Percentiles rank a stretch among this genome's conserved stretches.
These are phyloP conservation scores for Pythium phragmiticola DNA, from an alignment of 352 stramenopile genomes.

Conservation along the genomic window DNA sequence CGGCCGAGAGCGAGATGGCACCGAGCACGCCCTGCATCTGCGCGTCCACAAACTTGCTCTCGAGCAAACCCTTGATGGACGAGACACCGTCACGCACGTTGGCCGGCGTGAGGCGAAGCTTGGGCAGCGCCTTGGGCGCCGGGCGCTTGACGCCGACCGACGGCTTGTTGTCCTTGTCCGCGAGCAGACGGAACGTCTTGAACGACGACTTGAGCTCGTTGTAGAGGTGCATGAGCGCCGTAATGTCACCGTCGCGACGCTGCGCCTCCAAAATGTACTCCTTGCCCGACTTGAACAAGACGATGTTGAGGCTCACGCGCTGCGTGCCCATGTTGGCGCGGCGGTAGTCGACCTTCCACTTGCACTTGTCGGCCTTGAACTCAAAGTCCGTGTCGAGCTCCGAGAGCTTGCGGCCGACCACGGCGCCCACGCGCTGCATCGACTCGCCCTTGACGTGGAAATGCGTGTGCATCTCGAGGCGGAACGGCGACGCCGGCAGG, in stretches of 20 bases:
- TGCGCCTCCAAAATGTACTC: constrained; percentile 78
- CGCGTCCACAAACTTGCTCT: constrained; percentile 73
- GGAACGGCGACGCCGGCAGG: constrained; percentile 75
- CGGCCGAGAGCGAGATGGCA: constrained; percentile 73
- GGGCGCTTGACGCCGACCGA: constrained; percentile 61
- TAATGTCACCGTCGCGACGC: constrained; percentile 78
- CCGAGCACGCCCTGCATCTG: constrained; percentile 84
- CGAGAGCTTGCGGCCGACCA: constrained; percentile 79
- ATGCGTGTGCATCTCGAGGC: constrained; percentile 84
- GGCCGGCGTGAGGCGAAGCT: constrained; percentile 38
- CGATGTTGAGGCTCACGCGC: constrained; percentile 75
- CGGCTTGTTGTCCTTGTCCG: constrained; percentile 46
- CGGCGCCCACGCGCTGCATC: constrained; percentile 70
- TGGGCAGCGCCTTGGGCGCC: constrained; percentile 60
- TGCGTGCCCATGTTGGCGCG: constrained; percentile 41
- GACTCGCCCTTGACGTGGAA: constrained; percentile 83
- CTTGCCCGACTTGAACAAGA: constrained; percentile 73
- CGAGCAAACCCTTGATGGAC: constrained; percentile 65
- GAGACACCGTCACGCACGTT: constrained; percentile 58
- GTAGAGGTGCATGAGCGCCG: constrained; percentile 77
- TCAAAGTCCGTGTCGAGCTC: constrained; percentile 84
- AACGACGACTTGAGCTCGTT: constrained; percentile 75
- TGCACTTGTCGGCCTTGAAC: constrained; percentile 86
- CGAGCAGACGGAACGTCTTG: constrained; percentile 69
- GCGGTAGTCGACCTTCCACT: constrained; percentile 86